Evolutionary conservation across 129 eudicot species (phyloP).

Genomic region (sunflower (Helianthus annuus)): HanXRQr2.0-SUNRISE NC_035443.2:148073977-148074476

Average conservation of each 20-base stretch:
- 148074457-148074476: conserved; percentile 61
- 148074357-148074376: conserved; percentile 87
- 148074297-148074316: conserved; percentile 87
- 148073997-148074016: conserved; percentile 8
- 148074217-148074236: not conserved
- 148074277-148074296: conserved; percentile 96
- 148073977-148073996: conserved; percentile 55
- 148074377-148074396: conserved; percentile 2
- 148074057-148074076: no score
- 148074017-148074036: no score
- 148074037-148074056: no score
- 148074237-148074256: conserved; percentile 17
- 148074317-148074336: conserved; percentile 92
- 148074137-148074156: not conserved
- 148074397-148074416: conserved; percentile 5
- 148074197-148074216: not conserved
- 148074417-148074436: not conserved
- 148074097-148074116: not conserved
- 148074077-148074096: not conserved
- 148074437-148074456: conserved; percentile 17
- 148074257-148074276: conserved; percentile 88
- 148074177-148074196: not conserved
- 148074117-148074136: not conserved
- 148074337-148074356: conserved; percentile 95
- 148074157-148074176: not conserved